Percentiles rank a stretch among this genome's conserved stretches.
These are phyloP conservation scores for Quercus suber DNA, from an alignment of 306 rosid species.

Conservation along the genomic window DNA sequence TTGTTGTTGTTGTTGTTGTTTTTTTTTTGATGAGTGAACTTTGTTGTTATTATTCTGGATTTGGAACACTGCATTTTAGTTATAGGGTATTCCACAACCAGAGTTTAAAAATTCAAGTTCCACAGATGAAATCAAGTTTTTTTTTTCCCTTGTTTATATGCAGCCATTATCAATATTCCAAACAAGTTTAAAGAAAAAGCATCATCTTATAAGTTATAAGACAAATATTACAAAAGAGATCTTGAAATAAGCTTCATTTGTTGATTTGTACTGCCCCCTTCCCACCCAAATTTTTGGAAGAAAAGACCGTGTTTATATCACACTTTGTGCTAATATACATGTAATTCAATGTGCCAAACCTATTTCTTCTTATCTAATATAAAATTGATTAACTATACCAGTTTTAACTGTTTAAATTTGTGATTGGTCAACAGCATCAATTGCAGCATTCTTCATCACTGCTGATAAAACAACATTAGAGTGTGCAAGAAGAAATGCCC, in stretches of 20 bases:
- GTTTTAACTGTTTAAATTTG: constrained; percentile 9
- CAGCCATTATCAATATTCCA: not conserved
- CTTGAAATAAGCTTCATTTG: no score
- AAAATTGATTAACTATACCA: constrained; percentile 2
- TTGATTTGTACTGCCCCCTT: not conserved
- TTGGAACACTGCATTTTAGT: not conserved
- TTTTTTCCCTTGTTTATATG: no score
- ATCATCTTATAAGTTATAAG: not conserved
- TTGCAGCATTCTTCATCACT: constrained; percentile 74
- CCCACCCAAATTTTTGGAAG: not conserved
- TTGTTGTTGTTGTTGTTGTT: not conserved
- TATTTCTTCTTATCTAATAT: not conserved
- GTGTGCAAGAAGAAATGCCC: constrained; percentile 83
- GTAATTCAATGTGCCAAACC: not conserved
- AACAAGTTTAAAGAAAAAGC: not conserved
- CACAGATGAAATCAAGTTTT: not conserved
- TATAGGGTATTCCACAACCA: not conserved
- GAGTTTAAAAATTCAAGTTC: not conserved
- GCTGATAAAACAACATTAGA: constrained; percentile 82
- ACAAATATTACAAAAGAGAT: no score
- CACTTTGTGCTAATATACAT: not conserved
- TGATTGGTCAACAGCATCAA: constrained; percentile 62
- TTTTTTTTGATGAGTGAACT: no score
- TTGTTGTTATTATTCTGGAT: not conserved
- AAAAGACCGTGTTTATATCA: not conserved